Evolutionary conservation across 2,329 filamentous ascomycete species (phyloP), one percentile per base, ranked within the genome.

Genomic region (Nakataea oryzae): DNA sequence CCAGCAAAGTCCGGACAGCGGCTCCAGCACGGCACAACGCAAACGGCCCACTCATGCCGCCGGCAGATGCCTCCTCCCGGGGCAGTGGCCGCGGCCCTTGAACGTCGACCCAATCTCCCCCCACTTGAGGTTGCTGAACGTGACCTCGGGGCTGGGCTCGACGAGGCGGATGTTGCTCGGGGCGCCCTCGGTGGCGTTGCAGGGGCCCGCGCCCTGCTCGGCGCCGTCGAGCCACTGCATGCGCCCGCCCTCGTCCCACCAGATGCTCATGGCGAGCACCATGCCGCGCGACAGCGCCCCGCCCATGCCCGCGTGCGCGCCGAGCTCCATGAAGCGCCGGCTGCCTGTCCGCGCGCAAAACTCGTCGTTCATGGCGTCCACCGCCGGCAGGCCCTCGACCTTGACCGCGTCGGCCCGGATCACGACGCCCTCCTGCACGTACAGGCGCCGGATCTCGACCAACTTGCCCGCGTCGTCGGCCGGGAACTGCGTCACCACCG

Each of bases 91-190:
- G 32, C 27, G 27, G 7, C 55, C 60, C 60, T 62, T 29, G 60
- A 74, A 81, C 0, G 80, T 86, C 24, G 80, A 81, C 5, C 78
- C 81, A 67, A 86, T 81, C 66, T 86, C 81, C n/a, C 84, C 84
- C 77, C 81, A 83, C 67, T 78, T 79, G 66, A 86, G 80, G 67
- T 85, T 79, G 64, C 78, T 80, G 67, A 83, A 86, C 1, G 73
- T 78, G 4, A 86, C 80, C 17, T 74, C 74, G 0, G 83, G 79
- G 59, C 74, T 73, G 0, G 80, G 78, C 66, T 80, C 72, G 17
- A 80, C 69, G 58, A 74, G 70, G 61, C 75, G 64, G 62, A 86
- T 81, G 17, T 75, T 71, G 50, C 71, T 70, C 0, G 84, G 83
- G 63, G 77, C 74, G 0, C 83, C 84, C 66, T 82, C 79, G 0